Evolutionary conservation across 2,329 filamentous ascomycete species (phyloP).

Genomic region (Saccharata proteae): DNA sequence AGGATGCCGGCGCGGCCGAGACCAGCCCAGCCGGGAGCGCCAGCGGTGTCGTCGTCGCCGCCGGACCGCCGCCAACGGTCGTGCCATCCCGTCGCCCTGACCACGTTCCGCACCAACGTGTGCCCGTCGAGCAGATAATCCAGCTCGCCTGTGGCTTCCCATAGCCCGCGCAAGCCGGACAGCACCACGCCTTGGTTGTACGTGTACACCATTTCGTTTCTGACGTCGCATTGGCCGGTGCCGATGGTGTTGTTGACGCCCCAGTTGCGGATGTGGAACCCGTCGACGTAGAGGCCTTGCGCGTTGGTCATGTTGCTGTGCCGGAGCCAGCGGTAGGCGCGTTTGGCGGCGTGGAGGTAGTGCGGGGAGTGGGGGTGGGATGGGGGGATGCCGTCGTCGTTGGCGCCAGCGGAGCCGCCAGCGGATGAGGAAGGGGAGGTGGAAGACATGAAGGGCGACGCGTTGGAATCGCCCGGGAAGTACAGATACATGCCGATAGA

Average conservation of each 20-base stretch:
- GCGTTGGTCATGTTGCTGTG: constrained; percentile 68
- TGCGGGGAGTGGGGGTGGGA: constrained; percentile 43
- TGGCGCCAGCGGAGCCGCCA: constrained; percentile 11
- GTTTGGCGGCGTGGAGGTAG: constrained; percentile 61
- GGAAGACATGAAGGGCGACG: constrained; percentile 49
- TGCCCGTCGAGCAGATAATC: constrained; percentile 71
- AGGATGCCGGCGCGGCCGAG: constrained; percentile 69
- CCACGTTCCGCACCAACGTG: constrained; percentile 58
- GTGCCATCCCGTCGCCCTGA: constrained; percentile 67
- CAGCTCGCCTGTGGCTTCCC: constrained; percentile 60
- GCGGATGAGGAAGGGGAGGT: neutral
- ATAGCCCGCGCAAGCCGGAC: constrained; percentile 68
- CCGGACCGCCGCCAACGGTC: constrained; percentile 19
- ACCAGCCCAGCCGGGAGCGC: constrained; percentile 47
- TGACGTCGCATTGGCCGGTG: constrained; percentile 62
- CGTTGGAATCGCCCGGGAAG: constrained; percentile 69
- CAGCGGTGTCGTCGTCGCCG: constrained; percentile 31
- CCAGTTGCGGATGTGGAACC: constrained; percentile 69
- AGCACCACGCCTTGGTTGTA: constrained; percentile 93
- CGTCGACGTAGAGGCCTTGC: constrained; percentile 68
- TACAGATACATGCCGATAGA: constrained; percentile 82
- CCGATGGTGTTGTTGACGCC: constrained; percentile 43
- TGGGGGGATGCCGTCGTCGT: constrained; percentile 8
- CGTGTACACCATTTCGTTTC: constrained; percentile 84
- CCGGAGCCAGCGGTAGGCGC: constrained; percentile 71